A percentile compares a stretch with the other conserved stretches of the same genome.
These are phyloP conservation scores for Sporothrix inflata DNA, from an alignment of 2,329 filamentous ascomycete species.

Conservation along the genomic window DNA sequence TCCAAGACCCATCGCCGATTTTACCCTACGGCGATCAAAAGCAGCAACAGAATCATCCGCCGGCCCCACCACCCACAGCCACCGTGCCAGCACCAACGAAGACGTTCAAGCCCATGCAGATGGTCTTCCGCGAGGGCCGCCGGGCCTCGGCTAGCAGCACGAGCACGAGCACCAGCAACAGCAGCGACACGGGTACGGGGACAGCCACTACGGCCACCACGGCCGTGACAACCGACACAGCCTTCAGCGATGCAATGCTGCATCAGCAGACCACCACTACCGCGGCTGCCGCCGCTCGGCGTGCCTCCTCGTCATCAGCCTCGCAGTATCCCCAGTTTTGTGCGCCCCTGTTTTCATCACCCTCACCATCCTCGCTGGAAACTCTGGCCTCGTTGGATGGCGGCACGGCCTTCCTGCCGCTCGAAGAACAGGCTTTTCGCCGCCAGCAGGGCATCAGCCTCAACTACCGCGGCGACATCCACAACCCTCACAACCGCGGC, in stretches of 20 bases:
- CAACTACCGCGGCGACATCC: slow-evolving; percentile 34
- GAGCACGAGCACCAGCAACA: slow-evolving; percentile 23
- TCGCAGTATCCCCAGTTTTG: neutral
- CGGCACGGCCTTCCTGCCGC: neutral
- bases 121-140: slow-evolving; percentile 30
- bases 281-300: neutral
- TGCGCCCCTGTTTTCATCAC: neutral
- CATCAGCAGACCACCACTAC: neutral
- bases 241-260: neutral
- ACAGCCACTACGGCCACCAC: slow-evolving; percentile 5
- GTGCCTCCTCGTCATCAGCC: neutral
- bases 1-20: neutral
- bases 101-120: slow-evolving; percentile 32
- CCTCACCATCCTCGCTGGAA: neutral
- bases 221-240: neutral
- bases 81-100: slow-evolving; percentile 2
- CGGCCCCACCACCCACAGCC: neutral
- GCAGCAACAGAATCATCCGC: neutral
- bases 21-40: neutral
- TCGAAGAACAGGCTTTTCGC: slow-evolving; percentile 29
- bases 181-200: slow-evolving; percentile 2
- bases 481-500: slow-evolving; percentile 33
- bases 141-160: slow-evolving; percentile 28
- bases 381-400: neutral
- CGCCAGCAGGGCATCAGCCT: slow-evolving; percentile 31